Percentiles rank a stretch among this genome's conserved stretches.
Evolutionary conservation across 1,284 basidiomycete species (phyloP).

Genomic region (Tilletia caries): DNA sequence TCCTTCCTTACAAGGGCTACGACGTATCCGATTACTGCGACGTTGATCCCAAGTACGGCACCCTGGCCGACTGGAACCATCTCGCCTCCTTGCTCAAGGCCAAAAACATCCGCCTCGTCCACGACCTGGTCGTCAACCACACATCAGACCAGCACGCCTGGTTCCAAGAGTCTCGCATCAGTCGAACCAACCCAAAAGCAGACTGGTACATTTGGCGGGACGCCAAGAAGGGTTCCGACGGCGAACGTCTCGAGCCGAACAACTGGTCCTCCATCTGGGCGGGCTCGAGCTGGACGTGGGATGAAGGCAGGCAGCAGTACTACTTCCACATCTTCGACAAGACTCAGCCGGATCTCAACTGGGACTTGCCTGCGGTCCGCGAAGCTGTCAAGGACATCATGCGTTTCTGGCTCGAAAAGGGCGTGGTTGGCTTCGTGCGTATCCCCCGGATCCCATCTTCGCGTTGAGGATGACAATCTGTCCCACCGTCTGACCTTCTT

Average conservation of each 20-base stretch:
- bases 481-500: no score
- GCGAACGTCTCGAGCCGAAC: slow-evolving; percentile 59
- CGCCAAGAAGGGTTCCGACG: slow-evolving; percentile 61
- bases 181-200: slow-evolving; percentile 63
- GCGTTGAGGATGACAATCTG: slow-evolving; percentile 9
- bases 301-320: slow-evolving; percentile 67
- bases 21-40: slow-evolving; percentile 64
- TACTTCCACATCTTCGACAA: slow-evolving; percentile 70
- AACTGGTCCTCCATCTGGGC: slow-evolving; percentile 72
- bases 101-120: slow-evolving; percentile 70
- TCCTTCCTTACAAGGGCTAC: slow-evolving; percentile 55
- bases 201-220: slow-evolving; percentile 75
- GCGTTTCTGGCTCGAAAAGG: slow-evolving; percentile 70
- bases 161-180: slow-evolving; percentile 67
- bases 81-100: slow-evolving; percentile 64
- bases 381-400: slow-evolving; percentile 63
- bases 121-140: slow-evolving; percentile 79
- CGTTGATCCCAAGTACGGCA: slow-evolving; percentile 71
- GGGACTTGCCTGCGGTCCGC: slow-evolving; percentile 65
- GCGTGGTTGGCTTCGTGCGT: slow-evolving; percentile 66
- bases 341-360: slow-evolving; percentile 75
- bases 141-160: slow-evolving; percentile 66
- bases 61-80: slow-evolving; percentile 68
- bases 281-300: slow-evolving; percentile 72
- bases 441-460: slow-evolving; percentile 44